Conservation (phyloP, 169 alveolate genomes). For the Eimeria tenella region DNA sequence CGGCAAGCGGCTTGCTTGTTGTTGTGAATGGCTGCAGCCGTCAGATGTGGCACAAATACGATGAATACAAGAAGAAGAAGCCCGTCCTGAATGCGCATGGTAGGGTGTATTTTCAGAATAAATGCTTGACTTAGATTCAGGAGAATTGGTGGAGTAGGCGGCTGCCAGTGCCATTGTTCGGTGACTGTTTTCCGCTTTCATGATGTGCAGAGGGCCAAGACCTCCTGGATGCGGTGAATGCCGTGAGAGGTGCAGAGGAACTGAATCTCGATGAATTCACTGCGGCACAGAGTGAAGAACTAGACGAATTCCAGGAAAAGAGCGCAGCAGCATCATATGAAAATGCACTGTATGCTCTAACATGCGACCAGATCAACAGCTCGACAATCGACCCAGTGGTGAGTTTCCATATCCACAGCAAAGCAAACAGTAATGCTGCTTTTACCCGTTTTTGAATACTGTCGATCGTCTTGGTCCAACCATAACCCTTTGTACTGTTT, state of each 20-base stretch:
- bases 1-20: no score
- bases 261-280: not conserved
- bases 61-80: not conserved
- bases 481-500: not conserved
- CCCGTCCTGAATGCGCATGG: not conserved
- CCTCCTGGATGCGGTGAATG: slow-evolving; percentile 18
- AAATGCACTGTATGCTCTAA: not conserved
- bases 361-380: not conserved
- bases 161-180: not conserved
- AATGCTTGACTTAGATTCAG: not conserved
- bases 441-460: not conserved
- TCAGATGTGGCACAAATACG: slow-evolving; percentile 30
- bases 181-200: not conserved
- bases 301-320: not conserved
- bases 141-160: not conserved
- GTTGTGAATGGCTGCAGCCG: not conserved
- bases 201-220: not conserved
- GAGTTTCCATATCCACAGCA: not conserved
- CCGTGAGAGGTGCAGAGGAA: slow-evolving; percentile 17
- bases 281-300: no score
- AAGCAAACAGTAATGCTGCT: not conserved
- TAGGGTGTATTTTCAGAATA: not conserved
- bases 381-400: slow-evolving; percentile 20
- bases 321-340: not conserved
- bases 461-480: not conserved